phyloP scores from a whole-genome alignment of 768 basidiomycete genomes.

The Agrocybe chaxingu region DNA sequence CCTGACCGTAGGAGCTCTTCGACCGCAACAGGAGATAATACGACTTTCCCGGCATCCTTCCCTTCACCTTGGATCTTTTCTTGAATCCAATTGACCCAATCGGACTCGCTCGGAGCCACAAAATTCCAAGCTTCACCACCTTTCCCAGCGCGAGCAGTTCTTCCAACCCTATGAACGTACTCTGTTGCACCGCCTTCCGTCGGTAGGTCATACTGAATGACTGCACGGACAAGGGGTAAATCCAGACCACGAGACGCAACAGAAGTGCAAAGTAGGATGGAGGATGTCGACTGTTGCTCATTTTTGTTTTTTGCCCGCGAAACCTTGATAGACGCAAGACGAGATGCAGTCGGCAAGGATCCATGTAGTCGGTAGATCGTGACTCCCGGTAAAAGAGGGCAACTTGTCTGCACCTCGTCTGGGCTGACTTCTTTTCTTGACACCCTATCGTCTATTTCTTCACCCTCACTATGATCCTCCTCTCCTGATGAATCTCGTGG shows the following conservation, averaged over 20 bases:
- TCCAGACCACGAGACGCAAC: conserved; percentile 99
- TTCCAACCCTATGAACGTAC: conserved; percentile 95
- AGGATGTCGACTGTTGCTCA: conserved; percentile 33
- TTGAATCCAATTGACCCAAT: conserved; percentile 92
- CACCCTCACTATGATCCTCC: conserved; percentile 23
- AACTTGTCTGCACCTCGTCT: conserved; percentile 57
- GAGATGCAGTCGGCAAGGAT: conserved; percentile 77
- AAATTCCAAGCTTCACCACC: conserved; percentile 97
- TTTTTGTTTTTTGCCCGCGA: conserved; percentile 46
- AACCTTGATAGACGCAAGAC: conserved; percentile 80
- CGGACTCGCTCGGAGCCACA: conserved; percentile 79
- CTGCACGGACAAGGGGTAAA: conserved; percentile 88
- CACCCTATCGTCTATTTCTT: conserved; percentile 20
- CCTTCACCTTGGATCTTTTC: conserved; percentile 66
- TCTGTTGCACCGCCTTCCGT: conserved; percentile 96
- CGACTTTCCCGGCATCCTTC: conserved; percentile 34
- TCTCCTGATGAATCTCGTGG: conserved; percentile 22
- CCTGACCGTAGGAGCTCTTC: conserved; percentile 75
- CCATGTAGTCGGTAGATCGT: conserved; percentile 90
- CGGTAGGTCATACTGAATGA: conserved; percentile 95
- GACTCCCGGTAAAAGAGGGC: conserved; percentile 77
- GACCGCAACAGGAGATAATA: conserved; percentile 57
- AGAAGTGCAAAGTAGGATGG: conserved; percentile 91
- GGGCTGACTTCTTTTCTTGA: conserved; percentile 18
- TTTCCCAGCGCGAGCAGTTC: conserved; percentile 94